Percentiles rank a stretch among this genome's conserved stretches.
Conservation (phyloP, 345 rosid species). For the Dipteronia dyeriana region DNA sequence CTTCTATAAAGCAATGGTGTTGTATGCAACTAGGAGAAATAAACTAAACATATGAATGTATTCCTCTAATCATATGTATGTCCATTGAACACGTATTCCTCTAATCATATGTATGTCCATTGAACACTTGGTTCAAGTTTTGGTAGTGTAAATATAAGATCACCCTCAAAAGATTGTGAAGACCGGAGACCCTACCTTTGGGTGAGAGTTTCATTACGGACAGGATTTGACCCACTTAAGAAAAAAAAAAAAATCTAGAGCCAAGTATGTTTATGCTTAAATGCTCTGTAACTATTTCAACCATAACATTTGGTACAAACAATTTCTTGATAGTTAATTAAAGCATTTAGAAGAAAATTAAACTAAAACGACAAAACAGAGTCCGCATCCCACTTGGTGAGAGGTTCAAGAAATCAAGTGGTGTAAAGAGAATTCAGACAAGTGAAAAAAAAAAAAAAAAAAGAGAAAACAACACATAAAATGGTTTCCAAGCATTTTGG, state of each 20-base stretch:
- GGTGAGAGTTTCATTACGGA: too few relatives aligned
- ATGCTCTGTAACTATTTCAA: neutral
- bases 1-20: too few relatives aligned
- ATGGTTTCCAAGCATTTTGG: neutral
- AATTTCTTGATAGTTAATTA: neutral
- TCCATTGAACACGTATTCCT: too few relatives aligned
- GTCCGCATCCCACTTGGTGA: neutral
- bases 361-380: neutral
- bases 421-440: neutral
- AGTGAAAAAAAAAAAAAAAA: too few relatives aligned
- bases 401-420: neutral
- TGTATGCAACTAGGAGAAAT: neutral
- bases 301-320: neutral
- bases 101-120: neutral
- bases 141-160: too few relatives aligned
- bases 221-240: too few relatives aligned
- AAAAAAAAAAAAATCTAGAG: too few relatives aligned
- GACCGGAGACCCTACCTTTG: too few relatives aligned
- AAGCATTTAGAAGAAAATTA: neutral
- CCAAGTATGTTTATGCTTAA: neutral
- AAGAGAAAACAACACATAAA: neutral
- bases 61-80: neutral
- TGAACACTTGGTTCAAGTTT: too few relatives aligned
- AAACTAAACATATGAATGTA: neutral
- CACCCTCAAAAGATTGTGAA: too few relatives aligned